Conservation (phyloP, 2,329 filamentous ascomycete species). For the Madurella mycetomatis region DNA sequence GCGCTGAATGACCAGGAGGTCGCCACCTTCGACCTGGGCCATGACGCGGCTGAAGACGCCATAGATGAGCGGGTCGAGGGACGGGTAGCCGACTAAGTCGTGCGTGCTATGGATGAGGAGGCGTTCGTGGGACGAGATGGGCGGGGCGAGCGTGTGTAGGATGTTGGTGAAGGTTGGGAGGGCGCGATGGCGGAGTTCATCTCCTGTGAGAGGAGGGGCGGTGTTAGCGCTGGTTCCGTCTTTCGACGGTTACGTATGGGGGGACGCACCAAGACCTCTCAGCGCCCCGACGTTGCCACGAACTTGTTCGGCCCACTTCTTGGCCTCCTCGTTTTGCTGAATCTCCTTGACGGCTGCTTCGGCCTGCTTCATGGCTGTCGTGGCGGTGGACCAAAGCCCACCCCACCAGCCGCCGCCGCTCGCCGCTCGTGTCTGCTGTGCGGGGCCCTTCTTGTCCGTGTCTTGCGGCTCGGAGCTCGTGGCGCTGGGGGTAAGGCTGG, state of each 20-base stretch:
- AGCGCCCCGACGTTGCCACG: constrained; percentile 81
- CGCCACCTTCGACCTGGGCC: constrained; percentile 97
- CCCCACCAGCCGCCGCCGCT: constrained; percentile 76
- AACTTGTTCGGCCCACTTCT: constrained; percentile 92
- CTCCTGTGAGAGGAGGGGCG: constrained; percentile 52
- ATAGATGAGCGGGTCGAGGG: constrained; percentile 88
- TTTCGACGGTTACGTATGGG: neutral
- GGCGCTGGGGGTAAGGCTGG: constrained; percentile 65
- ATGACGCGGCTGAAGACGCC: constrained; percentile 91
- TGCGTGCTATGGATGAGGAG: constrained; percentile 97
- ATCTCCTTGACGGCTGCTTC: constrained; percentile 93
- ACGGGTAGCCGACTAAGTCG: constrained; percentile 90
- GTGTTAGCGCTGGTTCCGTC: constrained; percentile 15
- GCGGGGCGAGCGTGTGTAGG: constrained; percentile 89
- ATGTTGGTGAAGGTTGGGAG: constrained; percentile 93
- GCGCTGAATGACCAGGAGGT: constrained; percentile 88
- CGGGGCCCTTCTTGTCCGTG: constrained; percentile 47
- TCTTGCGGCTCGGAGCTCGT: constrained; percentile 60
- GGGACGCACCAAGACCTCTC: constrained; percentile 63
- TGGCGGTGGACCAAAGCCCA: constrained; percentile 75
- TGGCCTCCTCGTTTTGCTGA: constrained; percentile 92
- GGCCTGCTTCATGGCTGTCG: constrained; percentile 84
- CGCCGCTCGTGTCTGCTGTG: constrained; percentile 40
- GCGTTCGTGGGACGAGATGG: constrained; percentile 93
- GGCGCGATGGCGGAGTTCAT: constrained; percentile 79